Base-by-base conservation (phyloP, 1,284 basidiomycete genomes). In the Amylostereum chailletii region DNA sequence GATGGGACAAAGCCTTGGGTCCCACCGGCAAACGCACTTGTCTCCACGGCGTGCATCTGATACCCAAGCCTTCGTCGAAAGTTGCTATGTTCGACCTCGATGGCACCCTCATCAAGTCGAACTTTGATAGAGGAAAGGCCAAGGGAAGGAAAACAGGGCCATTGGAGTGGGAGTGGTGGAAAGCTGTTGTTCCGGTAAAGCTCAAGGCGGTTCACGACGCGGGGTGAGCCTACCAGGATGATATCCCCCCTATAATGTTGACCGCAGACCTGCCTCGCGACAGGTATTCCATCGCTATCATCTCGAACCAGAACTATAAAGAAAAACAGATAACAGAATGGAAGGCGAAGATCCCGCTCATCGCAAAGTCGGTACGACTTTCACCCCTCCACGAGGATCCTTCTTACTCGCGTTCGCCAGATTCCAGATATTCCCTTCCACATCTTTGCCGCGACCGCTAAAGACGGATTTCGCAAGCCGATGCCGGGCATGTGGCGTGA, bases 31-130 rank as follows among this genome's bases (percentile, higher is more conserved):
- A 70, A 10, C 65, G 69, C 3, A 76, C 81, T 2, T 87, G 85
- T 66, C 67, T 87, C 30, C 75, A 86, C 56, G 87, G 75, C 7
- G 58, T 74, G 34, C 75, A 85, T 61, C 68, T 80, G 4, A 57
- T 62, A 3, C 83, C 86, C 0, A 60, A 64, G 10, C 63, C 68
- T 7, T 67, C 65, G 1, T 31, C 68, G 5, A 84, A 82, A 54
- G 75, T 94, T 19, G 88, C 91, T 3, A 76, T 85, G 4, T 91
- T 93, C 58, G 92, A 95, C 61, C 69, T 96, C 4, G 93, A 96
- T 61, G 92, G 90, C 0, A 94, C 91, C 0, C 59, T 95, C 48
- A 92, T 96, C 61, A 78, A 80, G 57, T 76, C 78, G 2, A 69
- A 67, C 38, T 71, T 72, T 42, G 74, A 70, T n/a, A 67, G 62